Percentiles rank a stretch among this genome's conserved stretches.
Evolutionary conservation across 352 stramenopile species (phyloP).

Genomic region (Aphanomyces stellatus): DNA sequence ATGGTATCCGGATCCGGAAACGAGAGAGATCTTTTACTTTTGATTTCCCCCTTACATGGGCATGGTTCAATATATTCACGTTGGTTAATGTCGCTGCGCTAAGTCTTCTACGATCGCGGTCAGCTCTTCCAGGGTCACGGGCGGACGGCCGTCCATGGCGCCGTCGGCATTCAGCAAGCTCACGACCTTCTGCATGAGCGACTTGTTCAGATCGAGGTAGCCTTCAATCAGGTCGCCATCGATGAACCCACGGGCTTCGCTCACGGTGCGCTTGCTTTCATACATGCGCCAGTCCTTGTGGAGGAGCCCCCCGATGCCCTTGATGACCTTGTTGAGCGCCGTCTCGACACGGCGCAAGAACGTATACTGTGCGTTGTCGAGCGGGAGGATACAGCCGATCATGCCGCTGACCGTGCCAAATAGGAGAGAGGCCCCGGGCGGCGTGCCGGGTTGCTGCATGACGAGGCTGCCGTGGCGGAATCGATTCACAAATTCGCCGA

Average conservation of each 20-base stretch:
- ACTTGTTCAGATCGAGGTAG: constrained; percentile 89
- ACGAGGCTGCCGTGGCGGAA: constrained; percentile 93
- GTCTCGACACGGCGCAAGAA: constrained; percentile 88
- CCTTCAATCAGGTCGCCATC: constrained; percentile 94
- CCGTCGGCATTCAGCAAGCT: constrained; percentile 87
- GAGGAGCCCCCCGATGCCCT: constrained; percentile 87
- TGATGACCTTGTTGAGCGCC: constrained; percentile 82
- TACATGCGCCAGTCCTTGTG: constrained; percentile 92
- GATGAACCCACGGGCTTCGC: constrained; percentile 90
- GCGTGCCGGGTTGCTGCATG: constrained; percentile 78
- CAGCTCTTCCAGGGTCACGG: constrained; percentile 58
- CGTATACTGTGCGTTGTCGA: constrained; percentile 88
- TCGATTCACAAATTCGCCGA: constrained; percentile 95
- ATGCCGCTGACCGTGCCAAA: constrained; percentile 96
- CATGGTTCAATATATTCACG: constrained; percentile 4
- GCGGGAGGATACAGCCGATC: constrained; percentile 88
- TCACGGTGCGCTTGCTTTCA: constrained; percentile 76
- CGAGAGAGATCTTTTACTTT: neutral
- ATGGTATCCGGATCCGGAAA: neutral
- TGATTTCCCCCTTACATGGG: neutral
- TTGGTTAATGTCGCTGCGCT: constrained; percentile 53
- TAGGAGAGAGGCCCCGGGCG: constrained; percentile 52
- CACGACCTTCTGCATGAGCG: constrained; percentile 86
- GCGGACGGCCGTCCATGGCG: constrained; percentile 49
- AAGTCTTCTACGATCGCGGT: constrained; percentile 68